Conservation (phyloP, 176 grass and related monocot genomes). For the Avena sativa region DNA sequence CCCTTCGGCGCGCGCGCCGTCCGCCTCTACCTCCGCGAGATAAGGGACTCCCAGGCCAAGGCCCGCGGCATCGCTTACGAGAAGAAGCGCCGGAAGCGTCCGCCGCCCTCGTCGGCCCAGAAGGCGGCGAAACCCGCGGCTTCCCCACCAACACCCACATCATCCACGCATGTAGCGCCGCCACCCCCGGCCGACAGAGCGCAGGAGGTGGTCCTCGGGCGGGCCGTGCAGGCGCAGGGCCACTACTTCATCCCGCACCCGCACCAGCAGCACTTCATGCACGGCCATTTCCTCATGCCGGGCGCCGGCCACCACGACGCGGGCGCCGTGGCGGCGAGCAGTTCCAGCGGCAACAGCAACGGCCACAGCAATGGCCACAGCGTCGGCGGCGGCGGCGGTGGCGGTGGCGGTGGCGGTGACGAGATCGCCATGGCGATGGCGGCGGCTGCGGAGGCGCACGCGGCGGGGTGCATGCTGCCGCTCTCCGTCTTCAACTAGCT, state of each 20-base stretch:
- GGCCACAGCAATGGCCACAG: constrained; percentile 5
- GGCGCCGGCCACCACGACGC: background rate
- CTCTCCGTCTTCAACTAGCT: constrained; percentile 64
- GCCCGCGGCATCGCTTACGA: constrained; percentile 66
- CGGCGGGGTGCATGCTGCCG: constrained; percentile 61
- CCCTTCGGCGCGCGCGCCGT: constrained; percentile 78
- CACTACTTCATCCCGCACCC: constrained; percentile 60
- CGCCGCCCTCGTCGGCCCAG: constrained; percentile 13
- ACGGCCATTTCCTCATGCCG: constrained; percentile 48
- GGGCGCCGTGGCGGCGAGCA: background rate
- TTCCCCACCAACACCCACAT: background rate
- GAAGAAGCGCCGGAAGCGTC: constrained; percentile 71
- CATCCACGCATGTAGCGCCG: background rate
- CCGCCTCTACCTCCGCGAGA: constrained; percentile 72
- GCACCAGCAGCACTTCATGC: constrained; percentile 46
- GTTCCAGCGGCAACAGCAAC: background rate
- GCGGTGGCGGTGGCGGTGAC: constrained; percentile 17
- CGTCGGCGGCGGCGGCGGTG: background rate
- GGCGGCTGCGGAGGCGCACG: constrained; percentile 57
- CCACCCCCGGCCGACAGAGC: background rate
- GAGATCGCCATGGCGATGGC: constrained; percentile 57
- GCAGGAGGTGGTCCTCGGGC: background rate
- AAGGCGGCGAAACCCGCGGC: background rate
- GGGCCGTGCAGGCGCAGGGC: background rate
- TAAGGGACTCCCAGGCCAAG: constrained; percentile 65